Percentiles rank a stretch among this genome's conserved stretches.
Conservation (phyloP, 148 eudicot species). For the Vaccinium myrtillus region DNA sequence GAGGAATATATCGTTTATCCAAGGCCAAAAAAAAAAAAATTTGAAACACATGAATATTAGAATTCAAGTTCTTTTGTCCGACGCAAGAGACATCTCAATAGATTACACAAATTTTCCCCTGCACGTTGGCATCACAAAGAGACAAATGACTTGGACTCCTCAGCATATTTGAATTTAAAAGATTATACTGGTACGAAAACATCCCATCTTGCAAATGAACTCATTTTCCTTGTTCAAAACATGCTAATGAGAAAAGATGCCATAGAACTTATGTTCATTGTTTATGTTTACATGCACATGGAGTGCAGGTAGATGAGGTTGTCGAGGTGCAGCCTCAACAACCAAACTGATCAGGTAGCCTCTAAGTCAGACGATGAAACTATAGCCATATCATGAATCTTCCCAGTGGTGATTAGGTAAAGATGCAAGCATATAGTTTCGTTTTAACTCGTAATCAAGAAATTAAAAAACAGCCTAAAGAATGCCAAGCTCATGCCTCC, state of each 20-base stretch:
- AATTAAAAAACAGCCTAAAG: too few relatives aligned
- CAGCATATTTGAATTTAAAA: not conserved
- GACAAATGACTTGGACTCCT: not conserved
- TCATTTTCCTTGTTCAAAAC: not conserved
- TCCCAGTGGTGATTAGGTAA: not conserved
- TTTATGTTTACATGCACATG: not conserved
- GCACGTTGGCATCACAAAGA: not conserved
- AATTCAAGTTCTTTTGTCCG: not conserved
- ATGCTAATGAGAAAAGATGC: not conserved
- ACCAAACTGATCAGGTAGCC: not conserved
- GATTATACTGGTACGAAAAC: not conserved
- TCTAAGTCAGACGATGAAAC: not conserved
- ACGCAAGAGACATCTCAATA: not conserved
- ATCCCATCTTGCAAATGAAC: not conserved
- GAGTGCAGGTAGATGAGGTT: not conserved
- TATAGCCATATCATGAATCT: not conserved
- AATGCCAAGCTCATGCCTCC: too few relatives aligned
- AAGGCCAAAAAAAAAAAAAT: not conserved
- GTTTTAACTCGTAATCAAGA: not conserved
- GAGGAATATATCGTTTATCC: not conserved
- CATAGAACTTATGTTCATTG: not conserved
- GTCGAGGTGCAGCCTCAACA: not conserved
- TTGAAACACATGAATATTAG: not conserved
- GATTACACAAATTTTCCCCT: not conserved
- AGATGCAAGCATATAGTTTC: not conserved